Base-by-base conservation (phyloP, 73 alveolate genomes). In the Breviolum minutum region DNA sequence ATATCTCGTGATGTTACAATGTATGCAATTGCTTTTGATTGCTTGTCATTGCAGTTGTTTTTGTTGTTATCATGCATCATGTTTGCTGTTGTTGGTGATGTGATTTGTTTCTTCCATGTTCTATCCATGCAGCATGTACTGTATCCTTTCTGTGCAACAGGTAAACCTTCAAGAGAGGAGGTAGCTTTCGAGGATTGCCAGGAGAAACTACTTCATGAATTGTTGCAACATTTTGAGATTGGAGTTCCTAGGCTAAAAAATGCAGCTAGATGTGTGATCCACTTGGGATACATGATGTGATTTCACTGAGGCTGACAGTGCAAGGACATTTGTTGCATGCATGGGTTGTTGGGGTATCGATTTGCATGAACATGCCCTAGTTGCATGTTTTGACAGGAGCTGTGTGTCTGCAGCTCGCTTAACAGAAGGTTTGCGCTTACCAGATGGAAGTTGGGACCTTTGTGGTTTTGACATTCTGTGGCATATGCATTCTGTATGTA, bases 341-440 rank as follows among this genome's bases (percentile, higher is more conserved):
- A 20, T 80, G 40, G 0, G 29, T 80, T 11, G 26, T 14, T 10
- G 10, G 9, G 1, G 10, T 11, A 61, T 14, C 0, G 6, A 20
- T 22, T 48, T 7, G 26, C 54, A 40, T 48, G 74, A 70, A 40
- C 54, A 40, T 40, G 3, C 54, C 54, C 0, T 0, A 40, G 54
- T 40, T 40, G 54, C 54, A 40, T 40, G 54, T 40, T 40, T 40
- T 40, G 54, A 40, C 54, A 82, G 91, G 91, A 82, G 91, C 91
- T 82, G 91, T 82, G 91, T 82, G 5, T 82, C 91, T 0, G 91
- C 91, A 22, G 91, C 91, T 19, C 91, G 91, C 24, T 30, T 82
- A 60, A 82, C 91, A 40, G 54, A 40, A 2, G 77, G 77, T 6
- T 22, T 68, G 77, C 17, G 2, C 1, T 68, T 68, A 22, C 77